Percentiles rank a stretch among this genome's conserved stretches.
These are phyloP conservation scores for Gossypium schwendimanii DNA, from an alignment of 441 rosid genomes.

Conservation along the genomic window DNA sequence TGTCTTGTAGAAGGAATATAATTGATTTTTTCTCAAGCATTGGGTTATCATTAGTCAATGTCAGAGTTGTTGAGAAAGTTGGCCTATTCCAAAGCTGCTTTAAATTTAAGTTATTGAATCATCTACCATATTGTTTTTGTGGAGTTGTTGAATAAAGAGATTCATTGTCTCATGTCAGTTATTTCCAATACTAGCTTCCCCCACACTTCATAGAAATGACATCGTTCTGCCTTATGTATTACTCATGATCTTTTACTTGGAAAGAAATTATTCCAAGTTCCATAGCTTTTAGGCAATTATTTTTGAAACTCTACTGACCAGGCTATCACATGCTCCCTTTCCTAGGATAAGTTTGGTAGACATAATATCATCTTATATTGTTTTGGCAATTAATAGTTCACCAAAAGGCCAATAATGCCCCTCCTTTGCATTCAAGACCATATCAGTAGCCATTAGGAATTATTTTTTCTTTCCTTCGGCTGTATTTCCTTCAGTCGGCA, in stretches of 20 bases:
- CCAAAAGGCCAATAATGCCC: not conserved
- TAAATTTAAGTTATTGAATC: not conserved
- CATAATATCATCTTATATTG: not conserved
- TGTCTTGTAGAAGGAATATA: not conserved
- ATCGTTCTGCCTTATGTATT: not conserved
- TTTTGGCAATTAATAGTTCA: not conserved
- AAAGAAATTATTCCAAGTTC: not conserved
- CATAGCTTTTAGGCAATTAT: not conserved
- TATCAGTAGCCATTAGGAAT: conserved; percentile 3
- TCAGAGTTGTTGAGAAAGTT: not conserved
- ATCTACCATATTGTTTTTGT: not conserved
- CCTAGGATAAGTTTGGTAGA: not conserved
- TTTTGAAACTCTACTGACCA: not conserved
- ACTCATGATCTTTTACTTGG: not conserved
- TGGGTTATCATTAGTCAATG: not conserved
- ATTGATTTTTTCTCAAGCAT: not conserved
- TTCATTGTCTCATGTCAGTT: not conserved
- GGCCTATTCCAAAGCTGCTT: not conserved
- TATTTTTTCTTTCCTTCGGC: not conserved
- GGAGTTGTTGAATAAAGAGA: conserved; percentile 12
- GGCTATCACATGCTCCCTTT: not conserved
- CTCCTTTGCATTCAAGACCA: not conserved
- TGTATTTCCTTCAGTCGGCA: not conserved
- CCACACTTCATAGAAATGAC: not conserved
- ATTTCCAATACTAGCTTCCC: not conserved